Evolutionary conservation across 23 red algal genomes (phyloP).

Genomic region (Gracilariopsis chorda): DNA sequence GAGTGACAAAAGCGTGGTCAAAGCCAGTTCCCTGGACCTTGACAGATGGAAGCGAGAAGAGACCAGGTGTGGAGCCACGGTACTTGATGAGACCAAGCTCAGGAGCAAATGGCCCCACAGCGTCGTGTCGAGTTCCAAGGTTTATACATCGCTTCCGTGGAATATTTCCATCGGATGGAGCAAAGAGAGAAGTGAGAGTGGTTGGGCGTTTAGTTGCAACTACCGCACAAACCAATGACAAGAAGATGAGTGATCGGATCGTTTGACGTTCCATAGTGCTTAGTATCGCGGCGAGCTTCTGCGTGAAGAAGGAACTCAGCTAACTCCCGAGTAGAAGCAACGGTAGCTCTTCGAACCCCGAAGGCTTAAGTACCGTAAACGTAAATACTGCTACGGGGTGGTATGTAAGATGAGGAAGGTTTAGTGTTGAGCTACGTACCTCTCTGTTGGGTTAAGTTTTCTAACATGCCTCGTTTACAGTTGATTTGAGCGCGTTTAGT

Average conservation of each 20-base stretch:
- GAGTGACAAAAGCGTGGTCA: constrained; percentile 1
- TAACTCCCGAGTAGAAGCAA: too few species aligned
- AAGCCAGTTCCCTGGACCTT: not conserved
- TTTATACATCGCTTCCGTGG: constrained; percentile 18
- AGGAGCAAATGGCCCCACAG: not conserved
- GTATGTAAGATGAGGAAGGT: too few species aligned
- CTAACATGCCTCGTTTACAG: too few species aligned
- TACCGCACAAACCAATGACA: not conserved
- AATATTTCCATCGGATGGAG: not conserved
- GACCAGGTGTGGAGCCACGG: not conserved
- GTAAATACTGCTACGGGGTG: too few species aligned
- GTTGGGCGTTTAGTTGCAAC: not conserved
- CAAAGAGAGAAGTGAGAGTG: constrained; percentile 1
- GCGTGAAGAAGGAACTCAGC: too few species aligned
- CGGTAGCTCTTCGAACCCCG: too few species aligned
- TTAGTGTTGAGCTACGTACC: too few species aligned
- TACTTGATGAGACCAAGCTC: constrained; percentile 16
- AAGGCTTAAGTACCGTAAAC: too few species aligned
- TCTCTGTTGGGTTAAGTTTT: too few species aligned
- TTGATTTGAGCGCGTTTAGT: too few species aligned
- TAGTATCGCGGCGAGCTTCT: too few species aligned
- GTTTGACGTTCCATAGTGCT: too few species aligned
- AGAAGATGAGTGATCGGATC: not conserved
- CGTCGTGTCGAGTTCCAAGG: not conserved
- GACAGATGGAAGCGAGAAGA: not conserved